phyloP scores from a whole-genome alignment of 169 alveolate species.

The Eimeria tenella region DNA sequence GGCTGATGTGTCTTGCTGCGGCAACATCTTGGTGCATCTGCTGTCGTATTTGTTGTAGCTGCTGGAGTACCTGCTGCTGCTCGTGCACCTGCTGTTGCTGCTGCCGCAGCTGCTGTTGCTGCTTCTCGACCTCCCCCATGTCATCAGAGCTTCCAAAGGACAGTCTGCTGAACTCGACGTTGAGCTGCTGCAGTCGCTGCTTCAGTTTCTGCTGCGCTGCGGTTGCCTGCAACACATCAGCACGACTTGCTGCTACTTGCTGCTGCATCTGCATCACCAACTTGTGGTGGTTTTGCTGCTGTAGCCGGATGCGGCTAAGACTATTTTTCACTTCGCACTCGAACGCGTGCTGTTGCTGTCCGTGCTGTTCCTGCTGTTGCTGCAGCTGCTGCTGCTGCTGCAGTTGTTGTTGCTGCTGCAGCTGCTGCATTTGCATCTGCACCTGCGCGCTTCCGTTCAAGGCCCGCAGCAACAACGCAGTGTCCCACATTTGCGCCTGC shows the following conservation, averaged over 20 bases:
- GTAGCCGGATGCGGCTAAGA: background rate
- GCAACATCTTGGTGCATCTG: slow-evolving; percentile 53
- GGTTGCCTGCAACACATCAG: slow-evolving; percentile 30
- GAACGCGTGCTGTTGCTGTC: background rate
- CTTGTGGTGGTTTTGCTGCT: slow-evolving; percentile 17
- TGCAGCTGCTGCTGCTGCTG: slow-evolving; percentile 35
- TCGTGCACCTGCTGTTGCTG: slow-evolving; percentile 18
- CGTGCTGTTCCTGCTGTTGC: background rate
- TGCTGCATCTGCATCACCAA: slow-evolving; percentile 48
- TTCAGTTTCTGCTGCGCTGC: slow-evolving; percentile 42
- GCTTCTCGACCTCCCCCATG: background rate
- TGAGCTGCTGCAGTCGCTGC: slow-evolving; percentile 49
- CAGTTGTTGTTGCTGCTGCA: slow-evolving; percentile 22
- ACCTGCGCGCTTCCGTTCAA: background rate
- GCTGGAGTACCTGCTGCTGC: background rate
- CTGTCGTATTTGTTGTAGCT: background rate
- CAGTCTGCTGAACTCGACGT: slow-evolving; percentile 10
- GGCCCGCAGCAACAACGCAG: slow-evolving; percentile 3
- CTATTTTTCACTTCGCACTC: background rate
- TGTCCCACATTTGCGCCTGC: slow-evolving; percentile 39
- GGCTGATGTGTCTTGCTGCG: slow-evolving; percentile 8
- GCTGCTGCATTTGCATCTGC: background rate
- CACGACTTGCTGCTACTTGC: slow-evolving; percentile 35
- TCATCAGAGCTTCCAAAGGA: slow-evolving; percentile 1
- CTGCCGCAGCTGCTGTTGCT: slow-evolving; percentile 24